Percentiles rank a stretch among this genome's conserved stretches.
Conservation (phyloP, 257 asterid species). For the Nicotiana obtusifolia region DNA sequence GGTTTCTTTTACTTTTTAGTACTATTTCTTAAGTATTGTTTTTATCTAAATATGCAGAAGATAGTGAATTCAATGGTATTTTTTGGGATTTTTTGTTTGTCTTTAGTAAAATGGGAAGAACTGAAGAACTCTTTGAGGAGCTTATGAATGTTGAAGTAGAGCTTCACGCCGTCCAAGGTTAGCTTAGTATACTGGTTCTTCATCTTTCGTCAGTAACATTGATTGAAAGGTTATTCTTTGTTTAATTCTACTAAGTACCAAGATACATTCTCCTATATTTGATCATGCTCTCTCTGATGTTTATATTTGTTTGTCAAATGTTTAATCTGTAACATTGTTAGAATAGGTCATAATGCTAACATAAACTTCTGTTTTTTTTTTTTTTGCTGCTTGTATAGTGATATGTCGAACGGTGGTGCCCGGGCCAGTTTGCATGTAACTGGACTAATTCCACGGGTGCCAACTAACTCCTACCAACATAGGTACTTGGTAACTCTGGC, state of each 20-base stretch:
- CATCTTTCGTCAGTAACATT: neutral
- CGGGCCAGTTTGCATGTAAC: too few relatives aligned
- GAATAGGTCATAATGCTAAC: neutral
- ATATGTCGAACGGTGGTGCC: too few relatives aligned
- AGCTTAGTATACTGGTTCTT: neutral
- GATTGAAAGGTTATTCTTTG: neutral
- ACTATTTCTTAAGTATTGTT: neutral
- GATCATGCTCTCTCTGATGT: neutral
- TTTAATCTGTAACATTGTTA: neutral
- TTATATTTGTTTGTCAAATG: neutral
- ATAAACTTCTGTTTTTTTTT: neutral
- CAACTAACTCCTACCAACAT: too few relatives aligned
- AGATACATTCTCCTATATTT: neutral
- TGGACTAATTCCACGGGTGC: too few relatives aligned
- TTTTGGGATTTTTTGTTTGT: neutral
- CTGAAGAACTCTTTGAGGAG: constrained; percentile 65
- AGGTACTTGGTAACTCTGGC: too few relatives aligned
- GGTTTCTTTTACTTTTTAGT: neutral
- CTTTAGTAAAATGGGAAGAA: constrained; percentile 39
- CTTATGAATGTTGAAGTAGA: constrained; percentile 79
- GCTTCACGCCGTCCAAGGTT: constrained; percentile 83
- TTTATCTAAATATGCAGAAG: neutral
- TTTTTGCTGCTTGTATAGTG: neutral
- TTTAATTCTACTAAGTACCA: neutral
- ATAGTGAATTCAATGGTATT: neutral